Percentiles rank a stretch among this genome's conserved stretches.
Conservation (phyloP, 805 yeast species). For the Wickerhamomyces tratensis region DNA sequence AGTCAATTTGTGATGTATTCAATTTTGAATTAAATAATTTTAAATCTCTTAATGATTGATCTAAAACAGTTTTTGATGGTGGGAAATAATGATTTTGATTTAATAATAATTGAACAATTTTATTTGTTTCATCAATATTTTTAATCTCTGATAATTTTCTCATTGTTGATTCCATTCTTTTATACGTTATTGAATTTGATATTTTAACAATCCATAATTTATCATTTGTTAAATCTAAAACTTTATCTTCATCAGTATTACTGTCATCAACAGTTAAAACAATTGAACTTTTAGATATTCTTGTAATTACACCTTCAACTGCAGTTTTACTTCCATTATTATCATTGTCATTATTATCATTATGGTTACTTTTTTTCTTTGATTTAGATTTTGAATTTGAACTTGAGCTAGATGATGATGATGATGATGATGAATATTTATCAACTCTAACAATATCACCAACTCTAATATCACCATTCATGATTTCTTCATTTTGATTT, state of each 20-base stretch:
- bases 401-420: slow-evolving; percentile 13
- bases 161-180: slow-evolving; percentile 72
- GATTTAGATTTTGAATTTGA: slow-evolving; percentile 15
- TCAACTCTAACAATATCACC: slow-evolving; percentile 74
- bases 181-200: slow-evolving; percentile 61
- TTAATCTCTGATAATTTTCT: slow-evolving; percentile 42
- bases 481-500: slow-evolving; percentile 23
- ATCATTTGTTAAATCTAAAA: slow-evolving; percentile 31
- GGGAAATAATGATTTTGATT: slow-evolving; percentile 30
- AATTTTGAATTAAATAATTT: slow-evolving; percentile 34
- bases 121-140: slow-evolving; percentile 24
- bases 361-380: slow-evolving; percentile 3
- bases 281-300: slow-evolving; percentile 36
- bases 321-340: slow-evolving; percentile 13
- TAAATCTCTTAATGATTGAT: slow-evolving; percentile 5
- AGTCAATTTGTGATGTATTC: slow-evolving; percentile 53
- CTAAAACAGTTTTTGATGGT: slow-evolving; percentile 11
- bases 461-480: slow-evolving; percentile 45
- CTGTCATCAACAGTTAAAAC: slow-evolving; percentile 54
- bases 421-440: slow-evolving; percentile 19
- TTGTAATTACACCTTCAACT: slow-evolving; percentile 60
- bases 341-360: slow-evolving; percentile 14
- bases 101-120: slow-evolving; percentile 34
- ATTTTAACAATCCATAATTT: slow-evolving; percentile 52
- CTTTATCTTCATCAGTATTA: slow-evolving; percentile 32